Evolutionary conservation across 2,329 filamentous ascomycete species (phyloP).

Genomic region (Exophiala mesophila): DNA sequence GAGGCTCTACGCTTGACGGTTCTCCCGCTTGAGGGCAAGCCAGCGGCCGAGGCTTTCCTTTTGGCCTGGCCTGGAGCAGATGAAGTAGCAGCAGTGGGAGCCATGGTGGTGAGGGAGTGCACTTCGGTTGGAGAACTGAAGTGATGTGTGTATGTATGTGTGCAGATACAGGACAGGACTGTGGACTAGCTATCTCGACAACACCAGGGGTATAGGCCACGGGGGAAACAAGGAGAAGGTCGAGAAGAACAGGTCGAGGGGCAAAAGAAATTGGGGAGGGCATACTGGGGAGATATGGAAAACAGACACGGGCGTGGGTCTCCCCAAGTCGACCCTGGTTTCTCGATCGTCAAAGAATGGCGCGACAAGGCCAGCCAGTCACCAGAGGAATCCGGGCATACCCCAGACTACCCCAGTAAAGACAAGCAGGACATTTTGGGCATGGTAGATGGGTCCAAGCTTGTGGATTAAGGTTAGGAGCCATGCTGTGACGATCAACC

Average conservation of each 20-base stretch:
- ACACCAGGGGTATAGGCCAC: too few species aligned
- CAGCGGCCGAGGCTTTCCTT: conserved; percentile 54
- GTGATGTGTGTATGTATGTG: too few species aligned
- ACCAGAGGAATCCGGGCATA: neutral
- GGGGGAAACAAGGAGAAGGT: neutral
- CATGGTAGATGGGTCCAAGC: too few species aligned
- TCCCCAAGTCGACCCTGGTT: conserved; percentile 10
- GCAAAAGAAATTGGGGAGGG: conserved; percentile 8
- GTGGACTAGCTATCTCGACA: too few species aligned
- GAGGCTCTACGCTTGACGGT: conserved; percentile 81
- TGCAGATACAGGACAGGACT: too few species aligned
- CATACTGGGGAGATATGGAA: conserved; percentile 14
- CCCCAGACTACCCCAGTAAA: neutral
- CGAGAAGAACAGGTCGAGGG: conserved; percentile 1
- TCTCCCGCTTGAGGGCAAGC: conserved; percentile 48
- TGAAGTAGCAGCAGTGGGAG: conserved; percentile 1
- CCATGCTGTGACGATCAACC: too few species aligned
- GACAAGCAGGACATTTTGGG: too few species aligned
- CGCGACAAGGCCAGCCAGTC: conserved; percentile 3
- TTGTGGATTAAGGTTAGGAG: too few species aligned
- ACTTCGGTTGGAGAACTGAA: too few species aligned
- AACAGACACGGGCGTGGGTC: conserved; percentile 14
- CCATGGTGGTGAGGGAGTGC: too few species aligned
- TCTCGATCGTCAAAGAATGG: conserved; percentile 3
- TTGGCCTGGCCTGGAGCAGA: conserved; percentile 37